Conservation (phyloP, 2,329 filamentous ascomycete species). For the Aspergillus tubingensis region DNA sequence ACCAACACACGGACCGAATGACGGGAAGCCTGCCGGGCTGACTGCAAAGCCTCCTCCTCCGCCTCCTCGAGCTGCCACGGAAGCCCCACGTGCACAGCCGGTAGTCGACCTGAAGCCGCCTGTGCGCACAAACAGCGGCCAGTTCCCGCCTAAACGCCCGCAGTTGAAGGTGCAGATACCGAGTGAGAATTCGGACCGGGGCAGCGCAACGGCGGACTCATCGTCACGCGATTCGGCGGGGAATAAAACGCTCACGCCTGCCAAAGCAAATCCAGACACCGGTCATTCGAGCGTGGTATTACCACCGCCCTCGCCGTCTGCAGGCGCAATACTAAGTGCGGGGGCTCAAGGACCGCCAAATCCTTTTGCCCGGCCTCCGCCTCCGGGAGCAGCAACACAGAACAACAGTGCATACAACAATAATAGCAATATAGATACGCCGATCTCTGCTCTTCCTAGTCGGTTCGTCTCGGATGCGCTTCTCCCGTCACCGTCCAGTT, state of each 20-base stretch:
- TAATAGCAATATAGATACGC: conserved; percentile 63
- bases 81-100: conserved; percentile 52
- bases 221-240: conserved; percentile 63
- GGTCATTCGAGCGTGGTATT: conserved; percentile 74
- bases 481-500: conserved; percentile 85
- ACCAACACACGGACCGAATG: conserved; percentile 44
- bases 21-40: neutral
- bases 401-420: conserved; percentile 46
- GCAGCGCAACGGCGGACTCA: conserved; percentile 72
- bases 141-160: conserved; percentile 69
- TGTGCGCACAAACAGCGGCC: conserved; percentile 74
- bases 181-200: conserved; percentile 78
- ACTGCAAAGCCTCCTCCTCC: conserved; percentile 51
- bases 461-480: conserved; percentile 87
- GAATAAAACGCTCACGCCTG: conserved; percentile 60
- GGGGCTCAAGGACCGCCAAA: conserved; percentile 92
- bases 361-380: conserved; percentile 85
- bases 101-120: conserved; percentile 72
- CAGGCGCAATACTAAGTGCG: conserved; percentile 80
- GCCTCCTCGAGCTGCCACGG: conserved; percentile 51
- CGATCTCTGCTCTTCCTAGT: conserved; percentile 90
- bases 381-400: conserved; percentile 54
- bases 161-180: conserved; percentile 93
- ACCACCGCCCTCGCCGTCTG: conserved; percentile 89
- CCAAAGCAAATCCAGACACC: conserved; percentile 54